A percentile compares a stretch with the other conserved stretches of the same genome.
These are phyloP conservation scores for Pseudogymnoascus sp. DNA, from an alignment of 2,329 filamentous ascomycete genomes.

Conservation along the genomic window DNA sequence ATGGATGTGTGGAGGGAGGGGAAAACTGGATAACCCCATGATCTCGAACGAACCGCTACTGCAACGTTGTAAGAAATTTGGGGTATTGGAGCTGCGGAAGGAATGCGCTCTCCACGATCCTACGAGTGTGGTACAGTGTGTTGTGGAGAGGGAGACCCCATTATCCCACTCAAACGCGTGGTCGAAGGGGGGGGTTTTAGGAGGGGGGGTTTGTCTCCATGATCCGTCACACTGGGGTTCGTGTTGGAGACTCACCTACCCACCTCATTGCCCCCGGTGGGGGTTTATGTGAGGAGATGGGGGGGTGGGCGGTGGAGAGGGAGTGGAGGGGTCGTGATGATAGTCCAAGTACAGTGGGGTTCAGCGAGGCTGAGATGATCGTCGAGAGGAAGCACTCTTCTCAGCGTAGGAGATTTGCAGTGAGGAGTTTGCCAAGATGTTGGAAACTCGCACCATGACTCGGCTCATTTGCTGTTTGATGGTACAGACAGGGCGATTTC, in stretches of 20 bases:
- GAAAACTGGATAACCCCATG: background rate
- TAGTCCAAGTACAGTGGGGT: background rate
- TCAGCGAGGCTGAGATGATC: constrained; percentile 5
- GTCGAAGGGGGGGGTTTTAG: background rate
- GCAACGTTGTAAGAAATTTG: background rate
- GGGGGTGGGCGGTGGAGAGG: background rate
- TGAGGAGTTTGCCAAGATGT: background rate
- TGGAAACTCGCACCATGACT: constrained; percentile 8
- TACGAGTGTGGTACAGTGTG: background rate
- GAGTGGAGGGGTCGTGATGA: background rate
- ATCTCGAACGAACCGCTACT: background rate
- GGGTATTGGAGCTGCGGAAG: background rate
- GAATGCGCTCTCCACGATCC: background rate
- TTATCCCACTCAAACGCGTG: constrained; percentile 8
- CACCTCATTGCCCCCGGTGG: background rate
- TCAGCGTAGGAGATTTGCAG: background rate
- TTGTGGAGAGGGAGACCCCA: background rate
- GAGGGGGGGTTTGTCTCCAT: background rate
- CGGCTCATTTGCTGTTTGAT: background rate
- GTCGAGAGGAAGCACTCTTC: background rate
- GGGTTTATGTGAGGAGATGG: background rate
- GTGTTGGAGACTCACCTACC: background rate
- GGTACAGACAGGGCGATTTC: background rate
- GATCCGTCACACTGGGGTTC: background rate
- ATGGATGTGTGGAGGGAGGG: background rate